Evolutionary conservation across 2,329 filamentous ascomycete genomes (phyloP).

Genomic region (Penicillium frequentans): DNA sequence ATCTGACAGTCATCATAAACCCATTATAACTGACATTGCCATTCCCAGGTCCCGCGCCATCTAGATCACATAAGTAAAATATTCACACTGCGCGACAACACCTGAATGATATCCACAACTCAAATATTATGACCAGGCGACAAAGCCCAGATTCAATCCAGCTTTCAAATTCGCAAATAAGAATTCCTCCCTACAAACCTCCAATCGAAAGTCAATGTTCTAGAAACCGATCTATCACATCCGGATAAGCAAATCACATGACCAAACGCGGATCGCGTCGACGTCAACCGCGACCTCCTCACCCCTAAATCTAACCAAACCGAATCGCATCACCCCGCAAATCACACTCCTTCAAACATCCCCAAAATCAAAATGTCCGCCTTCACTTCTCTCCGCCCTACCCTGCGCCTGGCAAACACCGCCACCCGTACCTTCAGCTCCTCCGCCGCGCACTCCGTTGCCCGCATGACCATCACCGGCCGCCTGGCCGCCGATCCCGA

Average conservation of each 20-base stretch:
- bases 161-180: neutral
- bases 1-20: too few species aligned
- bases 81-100: too few species aligned
- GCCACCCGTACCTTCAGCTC: constrained; percentile 73
- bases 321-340: neutral
- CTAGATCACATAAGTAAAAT: too few species aligned
- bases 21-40: too few species aligned
- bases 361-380: constrained; percentile 30
- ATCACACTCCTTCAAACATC: neutral
- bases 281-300: neutral
- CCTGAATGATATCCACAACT: too few species aligned
- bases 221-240: neutral
- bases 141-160: too few species aligned
- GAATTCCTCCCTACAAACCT: neutral
- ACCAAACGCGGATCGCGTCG: neutral
- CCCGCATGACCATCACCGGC: constrained; percentile 83
- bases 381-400: constrained; percentile 55
- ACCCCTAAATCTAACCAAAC: neutral
- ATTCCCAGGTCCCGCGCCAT: too few species aligned
- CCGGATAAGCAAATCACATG: neutral
- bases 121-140: too few species aligned
- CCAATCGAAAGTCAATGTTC: neutral
- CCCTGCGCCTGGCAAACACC: constrained; percentile 47
- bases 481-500: constrained; percentile 80
- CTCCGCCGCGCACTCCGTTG: constrained; percentile 60